Evolutionary conservation across 2,329 filamentous ascomycete species (phyloP), one percentile per base, ranked within the genome.

Genomic region (Uncinocarpus reesii): DNA sequence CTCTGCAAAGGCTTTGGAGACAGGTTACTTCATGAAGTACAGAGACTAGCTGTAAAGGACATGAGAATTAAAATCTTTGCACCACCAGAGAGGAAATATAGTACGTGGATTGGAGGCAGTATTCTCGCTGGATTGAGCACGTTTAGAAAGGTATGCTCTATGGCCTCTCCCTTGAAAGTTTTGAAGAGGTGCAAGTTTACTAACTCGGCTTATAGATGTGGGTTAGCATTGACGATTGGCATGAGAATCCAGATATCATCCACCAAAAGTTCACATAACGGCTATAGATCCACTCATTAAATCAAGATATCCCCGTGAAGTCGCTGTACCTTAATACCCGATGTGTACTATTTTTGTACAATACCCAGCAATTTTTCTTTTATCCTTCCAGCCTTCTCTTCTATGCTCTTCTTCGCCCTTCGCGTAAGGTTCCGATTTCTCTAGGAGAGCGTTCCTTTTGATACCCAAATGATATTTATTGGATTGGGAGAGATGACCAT

Each of bases 21-120:
- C 68, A 79, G 92, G 44, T 72, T 98, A 58, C 74, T 98, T 63
- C 81, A 86, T 57, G 92, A 98, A 71, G 84, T 96, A 56, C 92
- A 95, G 71, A 78, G 83, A 64, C 73, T 96, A 60, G 92, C 92
- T 8, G 88, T 96, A 58, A 95, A 95, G 75, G 92, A 98, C 66
- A 98, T 95, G 90, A 81, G 89, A 61, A 96, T 98, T 73, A 95
- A 95, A 76, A 98, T 98, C 63, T 95, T 94, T 71, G 92, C 92
- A 47, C 92, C 92, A 48, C 90, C 92, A 4, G 92, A 98, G 74
- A 79, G 92, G 57, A 95, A 96, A 70, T 98, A 96, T 73, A 95
- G 88, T 53, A 98, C 92, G 26, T 98, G 92, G 92, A 96, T 96
- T 58, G 92, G 92, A 55, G 92, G 92, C 48, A 95, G 92, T 66